Evolutionary conservation across 2,329 filamentous ascomycete genomes (phyloP).

Genomic region (Colletotrichum spinosum): DNA sequence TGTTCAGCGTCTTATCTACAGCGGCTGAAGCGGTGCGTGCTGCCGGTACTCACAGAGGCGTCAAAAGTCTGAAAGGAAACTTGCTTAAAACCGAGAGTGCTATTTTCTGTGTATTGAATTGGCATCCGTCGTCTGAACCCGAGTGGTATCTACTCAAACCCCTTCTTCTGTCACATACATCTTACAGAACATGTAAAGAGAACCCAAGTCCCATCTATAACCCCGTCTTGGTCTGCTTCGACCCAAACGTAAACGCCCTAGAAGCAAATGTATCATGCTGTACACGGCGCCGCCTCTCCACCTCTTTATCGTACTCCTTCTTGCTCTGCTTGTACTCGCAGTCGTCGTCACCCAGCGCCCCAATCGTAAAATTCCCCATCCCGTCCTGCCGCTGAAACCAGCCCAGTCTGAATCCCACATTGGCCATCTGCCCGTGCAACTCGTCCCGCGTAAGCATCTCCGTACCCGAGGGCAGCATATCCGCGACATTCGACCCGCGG

Average conservation of each 20-base stretch:
- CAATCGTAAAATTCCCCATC: constrained; percentile 5
- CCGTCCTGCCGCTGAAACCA: constrained; percentile 21
- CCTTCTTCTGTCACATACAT: too few species aligned
- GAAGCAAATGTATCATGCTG: constrained; percentile 16
- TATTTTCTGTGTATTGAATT: too few species aligned
- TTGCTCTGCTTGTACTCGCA: constrained; percentile 5
- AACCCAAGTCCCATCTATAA: too few species aligned
- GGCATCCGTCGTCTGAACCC: too few species aligned
- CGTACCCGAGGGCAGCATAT: constrained; percentile 3
- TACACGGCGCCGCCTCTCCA: constrained; percentile 20
- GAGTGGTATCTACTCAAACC: too few species aligned
- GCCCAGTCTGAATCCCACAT: constrained; percentile 9
- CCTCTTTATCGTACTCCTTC: background rate
- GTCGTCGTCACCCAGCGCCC: constrained; percentile 4
- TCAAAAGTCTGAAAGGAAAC: too few species aligned
- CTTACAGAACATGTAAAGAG: too few species aligned
- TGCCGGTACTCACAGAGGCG: too few species aligned
- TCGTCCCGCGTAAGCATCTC: constrained; percentile 11
- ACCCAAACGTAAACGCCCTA: background rate
- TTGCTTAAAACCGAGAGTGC: too few species aligned
- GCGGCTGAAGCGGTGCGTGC: too few species aligned
- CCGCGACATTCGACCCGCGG: background rate
- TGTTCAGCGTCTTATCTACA: too few species aligned
- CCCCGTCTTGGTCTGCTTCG: background rate
- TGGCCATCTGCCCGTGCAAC: constrained; percentile 5